A percentile compares a stretch with the other conserved stretches of the same genome.
Conservation (phyloP, 2,329 filamentous ascomycete species). For the Colletotrichum destructivum region DNA sequence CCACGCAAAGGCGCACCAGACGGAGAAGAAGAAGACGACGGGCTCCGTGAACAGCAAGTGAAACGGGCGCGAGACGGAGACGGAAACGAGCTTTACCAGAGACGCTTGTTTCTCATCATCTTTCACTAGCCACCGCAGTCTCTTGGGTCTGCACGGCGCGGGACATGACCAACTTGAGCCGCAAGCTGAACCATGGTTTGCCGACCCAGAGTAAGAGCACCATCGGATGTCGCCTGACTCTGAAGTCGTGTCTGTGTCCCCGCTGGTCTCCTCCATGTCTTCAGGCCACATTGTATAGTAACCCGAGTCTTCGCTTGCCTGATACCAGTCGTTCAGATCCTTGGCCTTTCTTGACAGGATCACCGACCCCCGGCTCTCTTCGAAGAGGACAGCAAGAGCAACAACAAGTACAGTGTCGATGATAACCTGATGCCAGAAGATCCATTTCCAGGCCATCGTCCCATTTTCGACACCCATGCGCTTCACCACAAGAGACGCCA, state of each 20-base stretch:
- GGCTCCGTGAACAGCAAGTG: conserved; percentile 82
- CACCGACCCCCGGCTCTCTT: conserved; percentile 87
- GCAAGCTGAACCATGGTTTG: conserved; percentile 23
- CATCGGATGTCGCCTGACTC: conserved; percentile 27
- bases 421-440: conserved; percentile 90
- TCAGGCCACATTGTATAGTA: conserved; percentile 63
- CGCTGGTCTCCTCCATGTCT: conserved; percentile 33
- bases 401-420: conserved; percentile 74
- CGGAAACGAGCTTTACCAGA: conserved; percentile 77
- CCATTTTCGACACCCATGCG: conserved; percentile 60
- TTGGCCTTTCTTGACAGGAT: conserved; percentile 82
- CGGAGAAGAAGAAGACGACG: conserved; percentile 87
- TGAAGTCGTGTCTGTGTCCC: conserved; percentile 17
- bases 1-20: conserved; percentile 94
- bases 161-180: conserved; percentile 20
- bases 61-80: conserved; percentile 85
- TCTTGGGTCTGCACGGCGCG: conserved; percentile 45
- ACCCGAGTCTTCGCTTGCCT: conserved; percentile 77
- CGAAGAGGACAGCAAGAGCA: conserved; percentile 78
- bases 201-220: conserved; percentile 15
- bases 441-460: conserved; percentile 76
- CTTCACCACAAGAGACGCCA: conserved; percentile 78
- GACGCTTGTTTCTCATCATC: conserved; percentile 83
- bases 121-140: conserved; percentile 85
- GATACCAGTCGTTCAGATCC: conserved; percentile 84